Evolutionary conservation across 2,329 filamentous ascomycete genomes (phyloP), one percentile per base, ranked within the genome.

Genomic region (Aspergillus novoparasiticus): DNA sequence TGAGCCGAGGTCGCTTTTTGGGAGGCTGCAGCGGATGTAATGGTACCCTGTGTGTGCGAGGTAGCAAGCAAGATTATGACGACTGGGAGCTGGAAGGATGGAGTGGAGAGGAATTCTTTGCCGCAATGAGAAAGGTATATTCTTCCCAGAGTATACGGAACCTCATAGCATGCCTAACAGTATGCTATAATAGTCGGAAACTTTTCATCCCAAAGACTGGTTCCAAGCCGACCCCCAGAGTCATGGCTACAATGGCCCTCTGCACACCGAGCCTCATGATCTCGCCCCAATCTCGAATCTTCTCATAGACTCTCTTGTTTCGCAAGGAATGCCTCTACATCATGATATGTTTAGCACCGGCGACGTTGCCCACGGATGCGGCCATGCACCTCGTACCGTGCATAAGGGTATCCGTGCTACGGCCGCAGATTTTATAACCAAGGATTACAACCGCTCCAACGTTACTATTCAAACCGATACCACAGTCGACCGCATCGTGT

Each of bases 331-430:
- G 0, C 81, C 83, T 0, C 76, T 86, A n/a, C 80, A 85, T 46
- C 79, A 80, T 21, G 86, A 89, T 65, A 87, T 89, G 84, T 88
- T 88, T 69, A 81, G 82, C 0, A 83, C 81, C 28, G 83, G 84
- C 21, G 78, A 83, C 34, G 81, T 80, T 23, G 73, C 84, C 1
- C 82, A 86, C 58, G 85, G 85, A 0, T 87, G 85, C 66, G 85
- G 86, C 2, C 85, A 87, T 71, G 83, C 75, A 1, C 79, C 83
- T 14, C 77, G 85, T 64, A 86, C 84, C 2, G 83, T 85, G 1
- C 79, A 83, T 59, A 78, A 84, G 58, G 86, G 85, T 0, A 73
- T 83, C 21, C 79, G 86, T 26, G 83, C 81, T 1, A 87, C 84
- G 0, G 80, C 81, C 0, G 85, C 85, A 14, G 84, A 87, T 69